Evolutionary conservation across 2,329 filamentous ascomycete species (phyloP), one percentile per base, ranked within the genome.

Genomic region (Apiospora aurea): DNA sequence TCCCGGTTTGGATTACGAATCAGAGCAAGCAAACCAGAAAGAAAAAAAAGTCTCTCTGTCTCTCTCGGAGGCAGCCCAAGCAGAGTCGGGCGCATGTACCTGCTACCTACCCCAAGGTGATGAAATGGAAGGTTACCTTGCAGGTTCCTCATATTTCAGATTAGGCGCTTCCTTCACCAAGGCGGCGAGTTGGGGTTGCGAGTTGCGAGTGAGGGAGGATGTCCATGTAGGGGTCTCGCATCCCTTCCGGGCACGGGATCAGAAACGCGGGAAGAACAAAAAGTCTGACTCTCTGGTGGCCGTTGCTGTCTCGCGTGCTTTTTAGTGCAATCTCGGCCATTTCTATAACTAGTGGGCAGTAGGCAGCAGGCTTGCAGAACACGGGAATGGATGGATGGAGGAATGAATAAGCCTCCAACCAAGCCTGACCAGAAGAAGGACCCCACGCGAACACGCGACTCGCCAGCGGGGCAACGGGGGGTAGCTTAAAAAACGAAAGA

Each of bases 91-190:
- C 16, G 53, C 53, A 61, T 61, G 53, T 61, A 21, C 51, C 51
- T 51, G 24, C 49, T 51, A n/a, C 26, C 26, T 29, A 29, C 26
- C 26, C 29, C 53, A 34, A 61, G 53, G 26, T 64, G 34, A 38
- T 61, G 24, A 14, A 14, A 14, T 26, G 24, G 51, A 29, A 61
- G 53, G 53, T 64, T 64, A 64, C 57, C 34, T 64, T 64, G 57
- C 57, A 64, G 41, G n/a, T 64, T 16, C 34, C 34, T 41, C 34
- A 41, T n/a, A 41, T 41, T 41, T n/a, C 34, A 64, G 21, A 41
- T 61, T 61, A 38, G 53, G 29, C 53, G 53, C 53, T 61, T 61
- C 53, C 53, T 61, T 61, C 53, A 61, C 53, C 51, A 57, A 18
- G 53, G 38, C 46, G 8, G 18, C 53, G 41, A 41, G 57, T 38